Conservation (phyloP, 2,329 filamentous ascomycete species). For the Mycosphaerella sp. region DNA sequence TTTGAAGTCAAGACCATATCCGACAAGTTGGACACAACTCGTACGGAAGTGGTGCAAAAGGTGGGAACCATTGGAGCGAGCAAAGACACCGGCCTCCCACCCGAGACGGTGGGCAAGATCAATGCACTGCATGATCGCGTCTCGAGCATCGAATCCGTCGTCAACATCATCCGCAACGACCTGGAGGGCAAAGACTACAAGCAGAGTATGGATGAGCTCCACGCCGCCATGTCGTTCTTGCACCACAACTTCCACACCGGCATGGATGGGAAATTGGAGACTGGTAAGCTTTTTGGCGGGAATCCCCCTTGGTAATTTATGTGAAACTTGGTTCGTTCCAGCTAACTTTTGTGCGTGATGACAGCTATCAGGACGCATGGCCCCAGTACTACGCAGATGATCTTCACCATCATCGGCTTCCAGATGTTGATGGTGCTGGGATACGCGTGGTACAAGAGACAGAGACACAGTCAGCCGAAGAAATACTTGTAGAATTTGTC, state of each 20-base stretch:
- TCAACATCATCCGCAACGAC: slow-evolving; percentile 49
- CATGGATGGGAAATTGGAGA: slow-evolving; percentile 40
- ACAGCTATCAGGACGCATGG: slow-evolving; percentile 34
- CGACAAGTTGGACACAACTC: slow-evolving; percentile 50
- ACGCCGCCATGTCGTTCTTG: slow-evolving; percentile 43
- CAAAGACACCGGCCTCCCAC: slow-evolving; percentile 28
- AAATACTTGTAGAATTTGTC: slow-evolving; percentile 68
- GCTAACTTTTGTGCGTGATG: background rate
- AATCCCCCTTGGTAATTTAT: too few species aligned
- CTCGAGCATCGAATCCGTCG: slow-evolving; percentile 44
- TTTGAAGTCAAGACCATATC: slow-evolving; percentile 50
- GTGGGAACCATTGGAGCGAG: slow-evolving; percentile 49
- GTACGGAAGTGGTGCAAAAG: slow-evolving; percentile 45
- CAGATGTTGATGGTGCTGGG: slow-evolving; percentile 64
- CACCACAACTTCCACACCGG: slow-evolving; percentile 47
- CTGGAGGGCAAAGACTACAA: slow-evolving; percentile 54
- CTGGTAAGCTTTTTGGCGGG: slow-evolving; percentile 7
- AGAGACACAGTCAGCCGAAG: slow-evolving; percentile 71
- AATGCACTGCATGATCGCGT: slow-evolving; percentile 16
- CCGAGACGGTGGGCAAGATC: slow-evolving; percentile 22
- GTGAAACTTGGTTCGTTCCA: background rate
- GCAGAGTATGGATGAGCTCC: slow-evolving; percentile 49
- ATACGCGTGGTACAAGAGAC: slow-evolving; percentile 75
- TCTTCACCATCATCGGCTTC: slow-evolving; percentile 67
- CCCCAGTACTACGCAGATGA: slow-evolving; percentile 55